Evolutionary conservation across 306 rosid species (phyloP).

Genomic region (Carpinus fangiana): DNA sequence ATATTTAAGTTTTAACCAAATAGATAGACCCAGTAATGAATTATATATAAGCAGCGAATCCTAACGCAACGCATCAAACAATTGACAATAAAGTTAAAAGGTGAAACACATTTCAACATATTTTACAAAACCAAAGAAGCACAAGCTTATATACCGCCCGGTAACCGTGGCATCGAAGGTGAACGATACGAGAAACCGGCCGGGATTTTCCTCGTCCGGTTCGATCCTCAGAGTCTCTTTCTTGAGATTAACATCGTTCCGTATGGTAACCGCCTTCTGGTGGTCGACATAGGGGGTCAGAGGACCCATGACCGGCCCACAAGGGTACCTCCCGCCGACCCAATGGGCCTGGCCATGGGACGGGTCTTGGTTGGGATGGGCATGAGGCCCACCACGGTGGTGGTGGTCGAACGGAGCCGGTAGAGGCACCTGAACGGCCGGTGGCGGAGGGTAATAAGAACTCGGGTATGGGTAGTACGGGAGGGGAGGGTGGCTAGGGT

Average conservation of each 20-base stretch:
- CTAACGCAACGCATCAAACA: not conserved
- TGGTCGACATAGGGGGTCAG: constrained; percentile 78
- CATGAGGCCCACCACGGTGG: constrained; percentile 43
- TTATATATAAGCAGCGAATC: not conserved
- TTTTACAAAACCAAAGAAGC: constrained; percentile 1
- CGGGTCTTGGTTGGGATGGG: constrained; percentile 44
- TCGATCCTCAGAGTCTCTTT: constrained; percentile 81
- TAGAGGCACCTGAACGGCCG: constrained; percentile 48
- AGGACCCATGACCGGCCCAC: constrained; percentile 46
- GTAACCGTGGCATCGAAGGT: constrained; percentile 85
- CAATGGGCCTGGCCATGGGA: constrained; percentile 44
- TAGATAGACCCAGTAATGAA: not conserved
- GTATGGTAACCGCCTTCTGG: constrained; percentile 88
- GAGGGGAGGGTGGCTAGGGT: constrained; percentile 29
- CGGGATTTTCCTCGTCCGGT: constrained; percentile 70
- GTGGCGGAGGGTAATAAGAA: constrained; percentile 59
- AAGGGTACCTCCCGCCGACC: constrained; percentile 65
- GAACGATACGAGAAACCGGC: constrained; percentile 65
- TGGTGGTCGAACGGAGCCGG: constrained; percentile 84
- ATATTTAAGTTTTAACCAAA: not conserved
- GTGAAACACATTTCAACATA: not conserved
- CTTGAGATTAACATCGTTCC: constrained; percentile 88
- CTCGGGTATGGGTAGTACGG: constrained; percentile 67
- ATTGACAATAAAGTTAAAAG: not conserved
- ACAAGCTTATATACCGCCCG: constrained; percentile 54